A percentile compares a stretch with the other conserved stretches of the same genome.
phyloP scores from a whole-genome alignment of 225 moss, liverwort and hornwort species.

The Bryoerythrophyllum caledonicum region DNA sequence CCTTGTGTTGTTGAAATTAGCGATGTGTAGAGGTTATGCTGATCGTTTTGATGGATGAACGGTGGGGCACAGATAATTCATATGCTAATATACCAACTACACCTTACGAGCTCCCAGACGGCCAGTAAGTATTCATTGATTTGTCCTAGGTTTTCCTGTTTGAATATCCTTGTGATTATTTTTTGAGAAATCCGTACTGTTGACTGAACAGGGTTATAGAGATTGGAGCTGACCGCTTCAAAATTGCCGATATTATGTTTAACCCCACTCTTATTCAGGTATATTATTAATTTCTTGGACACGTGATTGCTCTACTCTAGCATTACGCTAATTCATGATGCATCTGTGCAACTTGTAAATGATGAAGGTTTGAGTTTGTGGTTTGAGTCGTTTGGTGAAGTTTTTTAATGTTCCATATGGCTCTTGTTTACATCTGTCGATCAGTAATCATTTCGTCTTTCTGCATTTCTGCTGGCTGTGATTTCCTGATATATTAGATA shows the following conservation, averaged over 20 bases:
- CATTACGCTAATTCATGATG: not conserved
- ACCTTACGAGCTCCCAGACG: conserved; percentile 92
- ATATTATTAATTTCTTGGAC: not conserved
- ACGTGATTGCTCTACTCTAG: not conserved
- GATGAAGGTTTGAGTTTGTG: not conserved
- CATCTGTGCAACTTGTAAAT: not conserved
- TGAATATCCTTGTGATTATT: not conserved
- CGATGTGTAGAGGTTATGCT: conserved; percentile 1
- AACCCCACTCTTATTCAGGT: conserved; percentile 84
- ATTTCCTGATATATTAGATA: not conserved
- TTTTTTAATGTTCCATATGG: not conserved
- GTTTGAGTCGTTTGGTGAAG: not conserved
- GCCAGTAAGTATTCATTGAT: conserved; percentile 56
- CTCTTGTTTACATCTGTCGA: not conserved
- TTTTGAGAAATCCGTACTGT: conserved; percentile 6
- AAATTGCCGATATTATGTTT: conserved; percentile 81
- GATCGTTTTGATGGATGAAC: conserved; percentile 14
- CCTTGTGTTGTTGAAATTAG: not conserved
- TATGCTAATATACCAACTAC: conserved; percentile 92
- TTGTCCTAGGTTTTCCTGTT: not conserved
- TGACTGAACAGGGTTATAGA: conserved; percentile 65
- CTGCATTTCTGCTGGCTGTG: not conserved
- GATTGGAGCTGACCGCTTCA: conserved; percentile 88
- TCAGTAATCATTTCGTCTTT: not conserved
- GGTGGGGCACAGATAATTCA: conserved; percentile 56